Conservation (phyloP, 352 stramenopile genomes). For the Pythium insidiosum region DNA sequence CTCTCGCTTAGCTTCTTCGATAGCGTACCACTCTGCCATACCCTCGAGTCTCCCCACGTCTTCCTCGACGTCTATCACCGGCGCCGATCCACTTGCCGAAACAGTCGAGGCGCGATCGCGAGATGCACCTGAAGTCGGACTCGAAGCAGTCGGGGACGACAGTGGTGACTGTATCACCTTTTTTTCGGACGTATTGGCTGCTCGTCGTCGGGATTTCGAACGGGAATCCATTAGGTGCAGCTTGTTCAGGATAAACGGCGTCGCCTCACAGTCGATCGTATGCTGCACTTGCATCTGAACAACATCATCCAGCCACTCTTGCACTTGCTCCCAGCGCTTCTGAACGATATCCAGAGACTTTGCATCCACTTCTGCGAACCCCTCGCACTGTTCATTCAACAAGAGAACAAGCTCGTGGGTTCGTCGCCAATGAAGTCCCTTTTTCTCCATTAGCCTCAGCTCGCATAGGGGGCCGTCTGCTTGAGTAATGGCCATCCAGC, state of each 20-base stretch:
- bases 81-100: neutral
- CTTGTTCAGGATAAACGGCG: conserved; percentile 62
- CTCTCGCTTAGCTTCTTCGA: conserved; percentile 59
- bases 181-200: neutral
- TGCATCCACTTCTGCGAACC: conserved; percentile 46
- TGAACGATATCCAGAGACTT: conserved; percentile 38
- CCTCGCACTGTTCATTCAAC: conserved; percentile 66
- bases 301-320: conserved; percentile 57
- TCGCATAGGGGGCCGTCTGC: conserved; percentile 49
- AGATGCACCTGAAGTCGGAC: neutral
- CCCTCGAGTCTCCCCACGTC: conserved; percentile 50
- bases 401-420: conserved; percentile 62
- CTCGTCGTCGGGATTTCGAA: neutral
- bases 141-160: conserved; percentile 1
- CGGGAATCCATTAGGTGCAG: conserved; percentile 39
- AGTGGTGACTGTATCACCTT: conserved; percentile 1
- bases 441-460: conserved; percentile 55
- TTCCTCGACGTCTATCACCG: conserved; percentile 9
- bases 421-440: conserved; percentile 58
- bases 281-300: conserved; percentile 53
- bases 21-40: conserved; percentile 62
- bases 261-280: conserved; percentile 54
- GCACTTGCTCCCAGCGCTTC: conserved; percentile 47
- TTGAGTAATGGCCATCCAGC: conserved; percentile 66
- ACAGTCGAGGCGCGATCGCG: neutral